Base-by-base conservation (phyloP, 202 grass and related monocot genomes). In the Saccharum hybrid region DNA sequence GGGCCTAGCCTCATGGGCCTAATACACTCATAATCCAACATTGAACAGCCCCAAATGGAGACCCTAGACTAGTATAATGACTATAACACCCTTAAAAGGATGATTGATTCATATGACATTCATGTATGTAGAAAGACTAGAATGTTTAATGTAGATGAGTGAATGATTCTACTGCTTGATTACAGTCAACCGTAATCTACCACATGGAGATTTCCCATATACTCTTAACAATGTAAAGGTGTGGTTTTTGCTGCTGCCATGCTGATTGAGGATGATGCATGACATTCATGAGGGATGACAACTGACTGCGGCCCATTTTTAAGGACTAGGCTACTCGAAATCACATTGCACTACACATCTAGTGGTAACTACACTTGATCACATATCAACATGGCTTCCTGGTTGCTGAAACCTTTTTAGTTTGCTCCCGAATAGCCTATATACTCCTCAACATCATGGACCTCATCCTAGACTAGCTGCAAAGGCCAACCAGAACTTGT, bases 191-290 rank as follows among this genome's bases (percentile, higher is more conserved):
- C 45, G 14, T 14, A 48, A 48, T 48, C 45, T 48, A 45, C 46
- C 46, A 49, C 6, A 49, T 49, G 14, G 46, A 49, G 13, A 49
- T 49, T 49, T 49, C 14, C 15, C 48, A 54, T 54, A 52, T 19
- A 54, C 15, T 19, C 51, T 54, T 19, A 52, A 54, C 51, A 54
- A 54, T 54, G 16, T 54, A 18, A 54, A 54, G 51, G 51, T 54
- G 51, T 54, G 5, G 15, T 19, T 19, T 19, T 19, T 52, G 49
- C 49, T 52, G 41, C 68, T 71, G 12, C 41, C 40, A 22, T 13
- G 7, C 68, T 71, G 68, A 46, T 46, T 71, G 12, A 71, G 68
- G 41, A 71, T 71, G 68, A 71, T 4, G 22, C 12, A 23, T 36
- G 4, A 41, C 38, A 22, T 28, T 28, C 41, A 28, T 46, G 22